Percentiles rank a stretch among this genome's conserved stretches.
These are phyloP conservation scores for Anastatica hierochuntica DNA, from an alignment of 345 rosid species.

Conservation along the genomic window DNA sequence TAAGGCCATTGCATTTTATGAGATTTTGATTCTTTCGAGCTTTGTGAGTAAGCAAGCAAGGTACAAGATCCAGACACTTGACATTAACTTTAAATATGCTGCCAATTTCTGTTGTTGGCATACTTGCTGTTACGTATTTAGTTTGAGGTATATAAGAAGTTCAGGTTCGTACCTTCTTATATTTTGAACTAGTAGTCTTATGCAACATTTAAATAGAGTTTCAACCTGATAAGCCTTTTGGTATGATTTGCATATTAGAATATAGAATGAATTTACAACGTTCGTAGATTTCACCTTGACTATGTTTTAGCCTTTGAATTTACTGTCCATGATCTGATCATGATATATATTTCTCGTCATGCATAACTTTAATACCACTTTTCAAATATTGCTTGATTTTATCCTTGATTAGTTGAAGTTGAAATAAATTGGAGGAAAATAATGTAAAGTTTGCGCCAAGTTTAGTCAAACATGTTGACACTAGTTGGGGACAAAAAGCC, in stretches of 20 bases:
- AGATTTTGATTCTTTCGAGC: slow-evolving; percentile 64
- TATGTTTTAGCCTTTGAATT: not conserved
- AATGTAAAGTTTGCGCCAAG: no score
- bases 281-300: not conserved
- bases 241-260: not conserved
- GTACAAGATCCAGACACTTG: slow-evolving; percentile 33
- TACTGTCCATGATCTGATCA: no score
- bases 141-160: not conserved
- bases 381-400: not conserved
- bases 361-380: not conserved
- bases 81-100: not conserved
- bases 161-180: not conserved
- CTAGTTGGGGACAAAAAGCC: no score
- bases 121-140: no score
- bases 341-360: not conserved
- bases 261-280: not conserved
- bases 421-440: no score
- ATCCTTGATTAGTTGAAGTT: not conserved
- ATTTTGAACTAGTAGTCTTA: not conserved
- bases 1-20: slow-evolving; percentile 65
- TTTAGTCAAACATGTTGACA: not conserved
- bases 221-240: not conserved
- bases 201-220: not conserved
- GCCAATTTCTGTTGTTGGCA: not conserved
- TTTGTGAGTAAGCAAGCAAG: slow-evolving; percentile 89